Evolutionary conservation across 2,329 filamentous ascomycete genomes (phyloP), one percentile per base, ranked within the genome.

Genomic region (Claviceps purpurea): DNA sequence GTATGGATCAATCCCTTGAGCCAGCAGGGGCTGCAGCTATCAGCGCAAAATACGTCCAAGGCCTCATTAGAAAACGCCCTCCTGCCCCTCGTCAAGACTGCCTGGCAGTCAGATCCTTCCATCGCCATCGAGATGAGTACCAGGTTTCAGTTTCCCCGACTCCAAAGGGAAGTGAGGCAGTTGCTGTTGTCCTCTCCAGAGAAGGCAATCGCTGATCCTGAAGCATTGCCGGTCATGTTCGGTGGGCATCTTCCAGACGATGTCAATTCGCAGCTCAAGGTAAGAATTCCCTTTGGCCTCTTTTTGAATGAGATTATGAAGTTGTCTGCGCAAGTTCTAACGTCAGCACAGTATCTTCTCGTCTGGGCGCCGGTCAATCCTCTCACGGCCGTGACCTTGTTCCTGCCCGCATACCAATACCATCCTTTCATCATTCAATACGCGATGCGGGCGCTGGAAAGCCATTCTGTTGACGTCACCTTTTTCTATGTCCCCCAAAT

Each of bases 401-500:
- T 98, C 72, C 67, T 95, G 59, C 94, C 94, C 0, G 82, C 85
- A 1, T 98, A 94, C 66, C 82, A 84, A 42, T 91, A 95, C 61
- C 85, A 99, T 62, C 87, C 94, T 0, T 94, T 90, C 68, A 77
- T 98, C 50, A 81, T 97, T 41, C 94, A 99, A 66, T 98, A 97
- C 66, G 93, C 93, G 1, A 95, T 98, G 84, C 82, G 90, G 61
- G 88, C 93, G 3, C 70, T 99, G 47, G 93, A 98, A 64, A 90
- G 86, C 59, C 93, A 98, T 62, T 85, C 89, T 0, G 84, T 96
- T n/a, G 93, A 97, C 64, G 83, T 97, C 20, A 95, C 91, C 0
- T 98, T 99, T 75, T 98, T 97, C 70, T 97, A 96, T 63, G 93
- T 99, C 2, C 93, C 94, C 6, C 93, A 99, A 65, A 94, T 98